Percentiles rank a stretch among this genome's conserved stretches.
Conservation (phyloP, 2,329 filamentous ascomycete genomes). For the Graphilbum sp. region DNA sequence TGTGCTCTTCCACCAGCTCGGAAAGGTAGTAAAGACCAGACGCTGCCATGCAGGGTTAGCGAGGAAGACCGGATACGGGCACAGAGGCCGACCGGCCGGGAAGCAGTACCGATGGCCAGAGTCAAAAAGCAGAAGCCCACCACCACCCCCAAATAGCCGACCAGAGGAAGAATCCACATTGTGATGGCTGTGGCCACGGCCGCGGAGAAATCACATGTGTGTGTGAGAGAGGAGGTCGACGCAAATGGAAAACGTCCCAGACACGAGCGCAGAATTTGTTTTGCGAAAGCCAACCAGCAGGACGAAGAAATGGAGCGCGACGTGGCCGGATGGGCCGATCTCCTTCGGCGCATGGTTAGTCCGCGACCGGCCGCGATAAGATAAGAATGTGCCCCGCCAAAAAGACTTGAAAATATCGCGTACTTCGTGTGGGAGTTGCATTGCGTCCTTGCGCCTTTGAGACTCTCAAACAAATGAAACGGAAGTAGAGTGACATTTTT, state of each 20-base stretch:
- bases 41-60: constrained; percentile 37
- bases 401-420: constrained; percentile 2
- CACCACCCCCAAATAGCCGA: constrained; percentile 77
- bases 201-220: not conserved
- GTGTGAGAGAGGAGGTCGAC: no score
- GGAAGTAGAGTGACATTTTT: no score
- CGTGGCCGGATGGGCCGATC: no score
- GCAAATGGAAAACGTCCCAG: no score
- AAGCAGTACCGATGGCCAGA: constrained; percentile 82
- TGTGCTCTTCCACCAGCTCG: constrained; percentile 95
- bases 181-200: constrained; percentile 13
- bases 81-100: no score
- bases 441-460: not conserved
- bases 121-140: constrained; percentile 90
- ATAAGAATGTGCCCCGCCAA: constrained; percentile 7
- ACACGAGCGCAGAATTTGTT: no score
- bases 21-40: constrained; percentile 98
- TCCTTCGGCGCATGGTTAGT: no score
- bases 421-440: not conserved
- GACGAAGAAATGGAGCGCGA: no score
- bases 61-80: no score
- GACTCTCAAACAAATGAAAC: no score
- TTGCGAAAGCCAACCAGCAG: no score
- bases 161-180: constrained; percentile 91
- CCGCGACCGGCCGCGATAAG: constrained; percentile 1